Evolutionary conservation across 2,329 filamentous ascomycete species (phyloP).

Genomic region (Albophoma yamanashiensis): DNA sequence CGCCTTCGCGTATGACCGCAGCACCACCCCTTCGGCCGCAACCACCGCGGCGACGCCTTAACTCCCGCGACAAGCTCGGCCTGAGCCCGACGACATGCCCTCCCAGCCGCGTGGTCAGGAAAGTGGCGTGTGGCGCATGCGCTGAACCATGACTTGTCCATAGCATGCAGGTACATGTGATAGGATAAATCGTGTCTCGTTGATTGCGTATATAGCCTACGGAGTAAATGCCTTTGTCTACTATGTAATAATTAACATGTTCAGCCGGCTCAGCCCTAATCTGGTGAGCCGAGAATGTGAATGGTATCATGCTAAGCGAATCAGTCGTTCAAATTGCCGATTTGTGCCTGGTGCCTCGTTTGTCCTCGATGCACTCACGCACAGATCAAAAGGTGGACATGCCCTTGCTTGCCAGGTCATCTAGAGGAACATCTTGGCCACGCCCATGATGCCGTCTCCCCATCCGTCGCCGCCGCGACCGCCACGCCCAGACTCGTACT

Average conservation of each 20-base stretch:
- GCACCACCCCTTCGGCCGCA: no score
- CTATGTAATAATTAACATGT: not conserved
- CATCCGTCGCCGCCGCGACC: slow-evolving; percentile 19
- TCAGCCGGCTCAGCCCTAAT: not conserved
- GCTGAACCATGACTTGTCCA: no score
- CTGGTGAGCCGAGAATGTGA: not conserved
- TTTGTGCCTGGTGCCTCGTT: not conserved
- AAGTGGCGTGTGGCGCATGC: no score
- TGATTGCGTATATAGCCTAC: not conserved
- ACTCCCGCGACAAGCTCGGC: no score
- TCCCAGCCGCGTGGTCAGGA: no score
- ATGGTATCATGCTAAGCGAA: not conserved
- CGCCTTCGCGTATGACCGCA: no score
- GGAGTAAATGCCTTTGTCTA: not conserved
- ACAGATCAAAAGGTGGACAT: not conserved
- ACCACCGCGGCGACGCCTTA: no score
- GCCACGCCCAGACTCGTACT: slow-evolving; percentile 17
- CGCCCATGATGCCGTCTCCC: slow-evolving; percentile 22
- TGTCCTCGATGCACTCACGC: not conserved
- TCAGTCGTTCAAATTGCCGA: not conserved
- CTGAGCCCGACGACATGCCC: no score
- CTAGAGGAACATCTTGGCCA: slow-evolving; percentile 28
- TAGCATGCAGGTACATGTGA: not conserved
- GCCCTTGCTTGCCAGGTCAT: not conserved
- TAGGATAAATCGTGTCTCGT: not conserved